Base-by-base conservation (phyloP, 805 yeast genomes). In the Blastobotrys mokoenaii region DNA sequence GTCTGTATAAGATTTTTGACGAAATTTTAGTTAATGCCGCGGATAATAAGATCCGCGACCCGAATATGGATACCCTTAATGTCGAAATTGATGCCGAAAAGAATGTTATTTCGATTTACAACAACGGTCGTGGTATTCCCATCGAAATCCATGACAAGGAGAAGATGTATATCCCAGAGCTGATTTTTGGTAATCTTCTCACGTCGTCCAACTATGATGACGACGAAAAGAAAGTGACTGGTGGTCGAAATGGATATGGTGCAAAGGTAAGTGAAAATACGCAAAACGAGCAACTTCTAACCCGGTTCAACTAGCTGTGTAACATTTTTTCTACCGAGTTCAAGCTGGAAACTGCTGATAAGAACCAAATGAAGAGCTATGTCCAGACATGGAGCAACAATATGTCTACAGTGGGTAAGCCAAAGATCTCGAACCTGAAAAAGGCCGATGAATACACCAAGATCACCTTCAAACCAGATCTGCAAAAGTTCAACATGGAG, bases 171-270 rank as follows among this genome's bases (percentile, higher is more conserved):
- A 89, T 93, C 52, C 98, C 98, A 1, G 96, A 93, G 66, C 74
- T 93, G 67, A 93, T 93, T 56, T 93, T 93, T 65, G 98, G 98
- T 45, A 87, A 93, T 59, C 73, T 93, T 49, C 75, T 93, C 52
- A 93, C 98, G 0, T 89, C 97, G 1, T 85, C 96, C 22, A 93
- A 93, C 66, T 93, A 93, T 63, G 96, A 93, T 63, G 98, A 93
- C 63, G 78, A 90, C 51, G 85, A 93, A 59, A 85, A 86, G 66
- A 93, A 93, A 64, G 97, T 93, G 30, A 86, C 95, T 1, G 98
- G 98, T 70, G 98, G 98, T 65, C 80, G 98, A 71, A 93, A 93
- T 62, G 98, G 98, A 51, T 93, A 80, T 61, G 98, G 98, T 66
- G 98, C 98, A 41, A 93, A 93, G 62, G 70, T 52, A 51, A 40